Percentiles rank a stretch among this genome's conserved stretches.
These are phyloP conservation scores for Cymodocea nodosa DNA, from an alignment of 116 monocot species.

Conservation along the genomic window DNA sequence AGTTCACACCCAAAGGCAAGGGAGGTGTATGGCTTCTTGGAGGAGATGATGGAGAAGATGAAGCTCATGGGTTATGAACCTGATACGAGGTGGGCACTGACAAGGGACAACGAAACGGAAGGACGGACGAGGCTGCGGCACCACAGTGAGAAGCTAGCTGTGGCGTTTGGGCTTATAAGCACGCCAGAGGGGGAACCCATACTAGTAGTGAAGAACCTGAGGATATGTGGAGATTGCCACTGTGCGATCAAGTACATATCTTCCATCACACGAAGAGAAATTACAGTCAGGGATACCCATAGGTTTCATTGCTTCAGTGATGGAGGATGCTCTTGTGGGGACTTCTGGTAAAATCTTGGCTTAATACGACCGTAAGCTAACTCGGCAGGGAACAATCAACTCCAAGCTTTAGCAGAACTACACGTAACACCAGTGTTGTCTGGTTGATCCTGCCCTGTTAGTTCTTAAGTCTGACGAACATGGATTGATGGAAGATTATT, in stretches of 20 bases:
- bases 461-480: too few relatives aligned
- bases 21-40: conserved; percentile 35
- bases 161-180: conserved; percentile 55
- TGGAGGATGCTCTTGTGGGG: conserved; percentile 26
- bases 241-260: conserved; percentile 32
- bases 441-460: too few relatives aligned
- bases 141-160: conserved; percentile 69
- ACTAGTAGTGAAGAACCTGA: conserved; percentile 68
- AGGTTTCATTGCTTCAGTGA: conserved; percentile 22
- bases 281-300: conserved; percentile 21
- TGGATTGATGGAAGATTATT: too few relatives aligned
- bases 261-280: conserved; percentile 10
- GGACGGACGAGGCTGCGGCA: conserved; percentile 38
- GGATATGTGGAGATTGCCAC: conserved; percentile 79
- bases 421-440: too few relatives aligned
- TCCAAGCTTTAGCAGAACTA: too few relatives aligned
- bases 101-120: conserved; percentile 27
- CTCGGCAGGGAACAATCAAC: too few relatives aligned
- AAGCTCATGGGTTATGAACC: conserved; percentile 31
- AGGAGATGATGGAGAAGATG: conserved; percentile 33
- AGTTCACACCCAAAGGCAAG: conserved; percentile 13
- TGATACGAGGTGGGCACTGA: conserved; percentile 36
- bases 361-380: too few relatives aligned
- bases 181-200: conserved; percentile 32
- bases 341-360: conserved; percentile 20